A percentile compares a stretch with the other conserved stretches of the same genome.
Evolutionary conservation across 192 early-diverging fungal species (phyloP).

Genomic region (Backusella sp.): DNA sequence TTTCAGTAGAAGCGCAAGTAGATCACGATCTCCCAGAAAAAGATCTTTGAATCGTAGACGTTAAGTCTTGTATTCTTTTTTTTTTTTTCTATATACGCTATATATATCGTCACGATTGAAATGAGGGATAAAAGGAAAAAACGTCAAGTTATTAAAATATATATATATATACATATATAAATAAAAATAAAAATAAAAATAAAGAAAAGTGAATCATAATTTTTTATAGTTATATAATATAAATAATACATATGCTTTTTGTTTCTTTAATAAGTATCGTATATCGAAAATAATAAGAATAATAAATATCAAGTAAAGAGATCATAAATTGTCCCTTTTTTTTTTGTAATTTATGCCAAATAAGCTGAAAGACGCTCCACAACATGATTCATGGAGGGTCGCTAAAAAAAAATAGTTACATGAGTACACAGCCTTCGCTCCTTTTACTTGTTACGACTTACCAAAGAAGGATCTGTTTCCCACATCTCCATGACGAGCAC

Average conservation of each 20-base stretch:
- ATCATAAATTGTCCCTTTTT: background rate
- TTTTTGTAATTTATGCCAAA: conserved; percentile 23
- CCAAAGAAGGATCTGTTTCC: conserved; percentile 55
- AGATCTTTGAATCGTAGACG: conserved; percentile 9
- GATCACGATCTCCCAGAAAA: background rate
- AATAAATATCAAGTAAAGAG: background rate
- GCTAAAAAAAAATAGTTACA: conserved; percentile 25
- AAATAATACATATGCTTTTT: no score
- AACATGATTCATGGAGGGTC: conserved; percentile 70
- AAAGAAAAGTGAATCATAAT: background rate
- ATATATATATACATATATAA: background rate
- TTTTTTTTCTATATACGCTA: background rate
- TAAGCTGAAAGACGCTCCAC: conserved; percentile 69
- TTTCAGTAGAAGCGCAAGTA: conserved; percentile 15
- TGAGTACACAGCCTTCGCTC: background rate
- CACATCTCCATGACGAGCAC: conserved; percentile 72
- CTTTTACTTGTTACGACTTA: conserved; percentile 15
- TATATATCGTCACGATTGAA: background rate
- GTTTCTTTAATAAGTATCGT: no score
- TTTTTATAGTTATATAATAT: no score
- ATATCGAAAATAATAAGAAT: background rate
- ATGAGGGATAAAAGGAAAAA: background rate
- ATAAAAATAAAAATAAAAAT: background rate
- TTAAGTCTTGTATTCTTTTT: background rate
- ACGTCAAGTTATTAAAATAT: background rate